These are phyloP conservation scores for Neonothopanus nambi DNA, from an alignment of 1,284 basidiomycete genomes.

Conservation along the genomic window DNA sequence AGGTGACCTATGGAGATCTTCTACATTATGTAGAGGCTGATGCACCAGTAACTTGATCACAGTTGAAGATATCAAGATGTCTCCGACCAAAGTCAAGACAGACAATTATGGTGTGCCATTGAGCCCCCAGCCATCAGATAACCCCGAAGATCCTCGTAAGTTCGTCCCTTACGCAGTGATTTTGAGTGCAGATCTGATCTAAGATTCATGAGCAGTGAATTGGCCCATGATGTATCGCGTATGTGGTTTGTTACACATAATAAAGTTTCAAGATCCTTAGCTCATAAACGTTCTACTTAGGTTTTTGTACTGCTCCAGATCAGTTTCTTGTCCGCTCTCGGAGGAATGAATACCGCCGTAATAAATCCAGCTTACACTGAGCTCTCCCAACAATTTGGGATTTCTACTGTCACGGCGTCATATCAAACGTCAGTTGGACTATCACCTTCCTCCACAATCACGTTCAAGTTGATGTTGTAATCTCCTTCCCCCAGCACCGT, in stretches of 20 bases:
- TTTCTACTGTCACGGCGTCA: conserved; percentile 6
- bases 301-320: conserved; percentile 13
- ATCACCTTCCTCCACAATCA: too few relatives aligned
- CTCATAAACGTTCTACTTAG: neutral
- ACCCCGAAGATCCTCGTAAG: conserved; percentile 10
- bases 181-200: neutral
- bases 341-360: conserved; percentile 26
- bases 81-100: neutral
- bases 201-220: neutral
- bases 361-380: conserved; percentile 37
- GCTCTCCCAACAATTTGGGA: conserved; percentile 6
- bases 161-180: neutral
- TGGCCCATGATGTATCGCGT: neutral
- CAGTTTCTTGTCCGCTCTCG: conserved; percentile 26
- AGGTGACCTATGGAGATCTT: too few relatives aligned
- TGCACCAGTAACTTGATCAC: too few relatives aligned
- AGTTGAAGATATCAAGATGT: too few relatives aligned
- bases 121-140: conserved; percentile 8
- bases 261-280: too few relatives aligned
- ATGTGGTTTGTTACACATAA: neutral
- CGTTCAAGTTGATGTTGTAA: neutral
- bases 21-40: too few relatives aligned
- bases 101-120: conserved; percentile 8
- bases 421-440: conserved; percentile 6
- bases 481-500: neutral